phyloP scores from a whole-genome alignment of 108 stramenopile species.

The Cyclotella atomus region DNA sequence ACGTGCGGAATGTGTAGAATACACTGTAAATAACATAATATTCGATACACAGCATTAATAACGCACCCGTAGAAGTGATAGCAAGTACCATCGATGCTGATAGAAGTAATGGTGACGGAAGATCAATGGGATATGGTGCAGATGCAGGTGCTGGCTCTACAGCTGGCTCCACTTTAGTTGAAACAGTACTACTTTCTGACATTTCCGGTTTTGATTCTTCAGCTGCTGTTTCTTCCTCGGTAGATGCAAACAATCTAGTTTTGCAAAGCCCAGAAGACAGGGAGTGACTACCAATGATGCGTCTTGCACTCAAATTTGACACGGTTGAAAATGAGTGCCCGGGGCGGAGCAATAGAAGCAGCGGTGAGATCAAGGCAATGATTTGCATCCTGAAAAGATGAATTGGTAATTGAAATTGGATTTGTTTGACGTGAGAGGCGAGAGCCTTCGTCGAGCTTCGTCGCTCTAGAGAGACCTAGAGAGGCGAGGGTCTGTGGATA shows the following conservation, averaged over 20 bases:
- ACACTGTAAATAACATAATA: conserved; percentile 6
- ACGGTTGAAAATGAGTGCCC: not conserved
- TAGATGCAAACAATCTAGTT: not conserved
- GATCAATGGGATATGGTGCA: conserved; percentile 62
- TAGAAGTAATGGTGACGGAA: conserved; percentile 78
- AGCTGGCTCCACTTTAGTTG: not conserved
- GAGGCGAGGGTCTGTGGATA: too few relatives aligned
- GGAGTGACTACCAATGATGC: not conserved
- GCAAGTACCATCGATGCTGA: conserved; percentile 80
- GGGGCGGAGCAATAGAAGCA: not conserved
- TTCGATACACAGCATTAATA: not conserved
- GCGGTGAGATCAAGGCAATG: not conserved
- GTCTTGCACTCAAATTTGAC: not conserved
- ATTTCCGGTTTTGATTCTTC: not conserved
- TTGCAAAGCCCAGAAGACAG: not conserved
- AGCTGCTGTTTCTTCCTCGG: not conserved
- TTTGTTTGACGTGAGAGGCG: too few relatives aligned
- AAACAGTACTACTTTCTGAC: too few relatives aligned
- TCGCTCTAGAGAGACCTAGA: too few relatives aligned
- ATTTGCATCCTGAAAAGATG: too few relatives aligned
- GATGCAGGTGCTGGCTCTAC: not conserved
- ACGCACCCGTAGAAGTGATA: conserved; percentile 71
- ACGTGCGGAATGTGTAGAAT: not conserved
- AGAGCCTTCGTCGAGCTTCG: too few relatives aligned
- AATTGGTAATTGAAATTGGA: too few relatives aligned